A percentile compares a stretch with the other conserved stretches of the same genome.
phyloP scores from a whole-genome alignment of 441 rosid genomes.

The Kokia cookei region DNA sequence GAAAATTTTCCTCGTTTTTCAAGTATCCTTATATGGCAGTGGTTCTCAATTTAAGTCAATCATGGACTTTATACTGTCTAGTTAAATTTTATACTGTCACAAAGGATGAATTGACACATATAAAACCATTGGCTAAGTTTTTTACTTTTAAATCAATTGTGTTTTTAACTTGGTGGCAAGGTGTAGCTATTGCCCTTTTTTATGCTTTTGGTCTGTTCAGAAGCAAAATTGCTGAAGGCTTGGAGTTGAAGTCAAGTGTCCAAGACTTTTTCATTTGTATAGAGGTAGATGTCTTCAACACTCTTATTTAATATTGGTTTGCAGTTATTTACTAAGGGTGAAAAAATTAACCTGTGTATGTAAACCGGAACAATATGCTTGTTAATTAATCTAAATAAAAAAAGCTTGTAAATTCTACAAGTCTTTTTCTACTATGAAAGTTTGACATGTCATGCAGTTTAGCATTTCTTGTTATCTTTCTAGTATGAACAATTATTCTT shows the following conservation, averaged over 20 bases:
- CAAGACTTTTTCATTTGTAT: conserved; percentile 98
- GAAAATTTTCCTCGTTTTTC: conserved; percentile 20
- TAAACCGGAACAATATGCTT: background rate
- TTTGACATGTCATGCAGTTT: no score
- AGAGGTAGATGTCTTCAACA: conserved; percentile 61
- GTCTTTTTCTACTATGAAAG: conserved; percentile 9
- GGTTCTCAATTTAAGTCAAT: conserved; percentile 91
- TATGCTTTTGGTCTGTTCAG: conserved; percentile 80
- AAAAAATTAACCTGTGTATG: background rate
- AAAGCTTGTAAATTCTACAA: background rate
- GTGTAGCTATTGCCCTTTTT: conserved; percentile 91
- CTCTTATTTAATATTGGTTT: no score
- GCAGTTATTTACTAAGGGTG: no score
- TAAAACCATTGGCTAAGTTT: conserved; percentile 92
- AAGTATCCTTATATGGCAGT: conserved; percentile 98
- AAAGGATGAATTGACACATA: conserved; percentile 86
- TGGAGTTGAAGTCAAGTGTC: conserved; percentile 84
- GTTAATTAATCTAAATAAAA: background rate
- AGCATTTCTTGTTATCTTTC: no score
- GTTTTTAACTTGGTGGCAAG: conserved; percentile 99
- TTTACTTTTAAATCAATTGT: conserved; percentile 92
- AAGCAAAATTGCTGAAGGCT: conserved; percentile 74
- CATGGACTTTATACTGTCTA: conserved; percentile 96
- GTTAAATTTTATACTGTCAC: conserved; percentile 89
- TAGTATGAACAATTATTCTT: no score